A percentile compares a stretch with the other conserved stretches of the same genome.
These are phyloP conservation scores for Racocetra persica DNA, from an alignment of 371 early-diverging fungal genomes.

Conservation along the genomic window DNA sequence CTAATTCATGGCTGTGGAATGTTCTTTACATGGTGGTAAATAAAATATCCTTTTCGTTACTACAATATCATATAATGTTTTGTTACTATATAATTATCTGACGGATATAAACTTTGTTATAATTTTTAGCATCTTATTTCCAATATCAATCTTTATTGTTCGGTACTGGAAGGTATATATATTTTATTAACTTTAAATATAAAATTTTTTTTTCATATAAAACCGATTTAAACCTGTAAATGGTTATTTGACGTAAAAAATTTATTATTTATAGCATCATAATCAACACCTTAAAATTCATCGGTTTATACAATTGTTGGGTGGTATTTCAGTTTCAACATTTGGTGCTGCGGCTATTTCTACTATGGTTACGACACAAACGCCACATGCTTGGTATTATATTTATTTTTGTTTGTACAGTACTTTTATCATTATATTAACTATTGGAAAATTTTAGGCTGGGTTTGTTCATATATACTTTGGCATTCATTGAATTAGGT, in stretches of 20 bases:
- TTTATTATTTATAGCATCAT: slow-evolving; percentile 1
- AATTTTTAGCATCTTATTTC: slow-evolving; percentile 14
- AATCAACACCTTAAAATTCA: slow-evolving; percentile 2
- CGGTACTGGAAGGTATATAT: neutral
- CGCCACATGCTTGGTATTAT: neutral
- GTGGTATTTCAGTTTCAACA: slow-evolving; percentile 7
- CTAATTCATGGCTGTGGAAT: slow-evolving; percentile 26
- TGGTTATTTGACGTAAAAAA: too few species aligned
- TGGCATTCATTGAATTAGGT: slow-evolving; percentile 3
- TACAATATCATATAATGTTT: too few species aligned
- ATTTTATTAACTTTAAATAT: too few species aligned
- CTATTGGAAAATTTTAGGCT: neutral
- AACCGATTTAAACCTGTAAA: too few species aligned
- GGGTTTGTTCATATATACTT: neutral
- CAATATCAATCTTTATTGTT: slow-evolving; percentile 26
- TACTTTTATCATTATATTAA: too few species aligned
- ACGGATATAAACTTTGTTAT: too few species aligned
- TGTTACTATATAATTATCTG: too few species aligned
- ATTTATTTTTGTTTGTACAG: neutral
- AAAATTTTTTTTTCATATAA: too few species aligned
- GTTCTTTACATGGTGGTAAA: slow-evolving; percentile 17
- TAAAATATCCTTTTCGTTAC: neutral
- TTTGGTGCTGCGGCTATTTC: slow-evolving; percentile 31
- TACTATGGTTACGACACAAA: neutral
- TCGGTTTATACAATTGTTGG: slow-evolving; percentile 4